Evolutionary conservation across 306 rosid genomes (phyloP), one percentile per base, ranked within the genome.

Genomic region (Phaseolus lunatus): DNA sequence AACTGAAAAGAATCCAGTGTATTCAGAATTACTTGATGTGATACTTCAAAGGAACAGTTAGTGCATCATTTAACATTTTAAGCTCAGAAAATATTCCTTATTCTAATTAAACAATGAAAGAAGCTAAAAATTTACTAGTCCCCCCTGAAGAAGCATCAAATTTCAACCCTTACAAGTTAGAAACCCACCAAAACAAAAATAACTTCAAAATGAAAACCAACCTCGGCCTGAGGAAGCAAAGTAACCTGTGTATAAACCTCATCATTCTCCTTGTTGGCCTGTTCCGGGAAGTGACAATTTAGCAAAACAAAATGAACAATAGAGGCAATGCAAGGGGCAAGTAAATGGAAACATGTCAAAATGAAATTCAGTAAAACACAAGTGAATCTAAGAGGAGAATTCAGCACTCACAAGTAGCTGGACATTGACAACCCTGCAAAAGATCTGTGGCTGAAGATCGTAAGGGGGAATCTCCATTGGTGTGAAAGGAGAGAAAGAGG

Each of bases 241-340:
- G 92, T 90, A 54, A 92, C 91, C 67, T 89, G 92, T 15, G 94
- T 92, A 65, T 92, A 95, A 85, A 95, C 97, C 87, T 92, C 99
- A 84, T 95, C 99, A 86, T 92, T 92, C 86, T 90, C 97, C 93
- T 91, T 92, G 70, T 95, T 95, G 54, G 97, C 99, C 99, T 95
- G 89, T 84, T 78, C 26, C 47, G 78, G 49, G 20, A 62, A 54
- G 53, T 39, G 24, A 47, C 54, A 71, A 57, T 37, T 62, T 27
- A 61, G 23, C 56, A 61, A 73, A 69, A 61, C 23, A 18, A 83
- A 78, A 61, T 4, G 12, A 12, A 67, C 54, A 56, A 29, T n/a
- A 58, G 44, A 62, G n/a, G 26, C 49, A 49, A 56, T 18, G 49
- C 22, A 43, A 78, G 47, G 24, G 58, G 10, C 66, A 26, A 41